phyloP scores from a whole-genome alignment of 2,329 filamentous ascomycete genomes.

The Fusarium pseudonygamai region DNA sequence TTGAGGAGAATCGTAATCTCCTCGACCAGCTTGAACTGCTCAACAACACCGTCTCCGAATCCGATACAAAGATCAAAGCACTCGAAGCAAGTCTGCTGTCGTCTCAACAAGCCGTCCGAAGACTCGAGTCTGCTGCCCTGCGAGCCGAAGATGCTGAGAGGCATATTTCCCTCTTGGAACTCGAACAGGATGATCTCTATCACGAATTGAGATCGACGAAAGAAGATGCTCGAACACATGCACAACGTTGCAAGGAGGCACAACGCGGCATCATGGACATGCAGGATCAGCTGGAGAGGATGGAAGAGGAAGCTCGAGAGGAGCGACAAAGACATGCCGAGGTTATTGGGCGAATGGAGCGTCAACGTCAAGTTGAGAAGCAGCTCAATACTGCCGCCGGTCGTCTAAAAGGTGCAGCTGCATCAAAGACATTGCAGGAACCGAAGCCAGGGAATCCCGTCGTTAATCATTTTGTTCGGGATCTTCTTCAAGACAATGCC shows the following conservation, averaged over 20 bases:
- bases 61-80: constrained; percentile 80
- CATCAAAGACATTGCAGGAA: constrained; percentile 69
- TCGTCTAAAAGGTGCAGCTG: constrained; percentile 82
- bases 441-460: constrained; percentile 71
- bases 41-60: constrained; percentile 81
- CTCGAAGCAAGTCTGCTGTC: constrained; percentile 80
- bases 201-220: constrained; percentile 72
- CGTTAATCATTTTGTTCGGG: constrained; percentile 95
- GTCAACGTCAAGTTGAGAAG: constrained; percentile 81
- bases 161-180: constrained; percentile 81
- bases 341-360: constrained; percentile 83
- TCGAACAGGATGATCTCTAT: constrained; percentile 80
- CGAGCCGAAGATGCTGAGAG: constrained; percentile 82
- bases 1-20: constrained; percentile 83
- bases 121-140: constrained; percentile 76
- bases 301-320: constrained; percentile 83
- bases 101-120: constrained; percentile 80
- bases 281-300: constrained; percentile 86
- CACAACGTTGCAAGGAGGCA: constrained; percentile 85
- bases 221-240: constrained; percentile 79
- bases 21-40: constrained; percentile 85
- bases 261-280: constrained; percentile 81
- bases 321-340: constrained; percentile 86
- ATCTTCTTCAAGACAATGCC: constrained; percentile 94
- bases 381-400: constrained; percentile 83